Conservation (phyloP, 768 basidiomycete species). For the Clathrus columnatus region DNA sequence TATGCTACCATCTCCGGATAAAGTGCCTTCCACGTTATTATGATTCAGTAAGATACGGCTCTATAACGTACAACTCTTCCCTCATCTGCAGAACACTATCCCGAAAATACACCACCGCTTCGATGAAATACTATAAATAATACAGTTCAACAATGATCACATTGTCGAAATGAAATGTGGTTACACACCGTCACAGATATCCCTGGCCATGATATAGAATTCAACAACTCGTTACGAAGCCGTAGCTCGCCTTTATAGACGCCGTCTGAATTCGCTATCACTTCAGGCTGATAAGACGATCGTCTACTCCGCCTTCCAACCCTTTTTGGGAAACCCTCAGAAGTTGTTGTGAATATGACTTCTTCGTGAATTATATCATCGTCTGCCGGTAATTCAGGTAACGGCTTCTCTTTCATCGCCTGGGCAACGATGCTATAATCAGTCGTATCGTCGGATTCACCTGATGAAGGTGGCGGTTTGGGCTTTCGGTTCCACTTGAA, state of each 20-base stretch:
- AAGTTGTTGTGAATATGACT: slow-evolving; percentile 24
- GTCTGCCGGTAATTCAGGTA: slow-evolving; percentile 21
- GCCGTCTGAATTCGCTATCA: slow-evolving; percentile 53
- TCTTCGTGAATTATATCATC: slow-evolving; percentile 39
- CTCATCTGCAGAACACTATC: slow-evolving; percentile 55
- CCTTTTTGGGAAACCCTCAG: slow-evolving; percentile 64
- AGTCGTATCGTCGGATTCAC: neutral
- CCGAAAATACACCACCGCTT: slow-evolving; percentile 57
- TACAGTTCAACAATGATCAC: neutral
- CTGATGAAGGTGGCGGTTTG: slow-evolving; percentile 8
- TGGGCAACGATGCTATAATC: neutral
- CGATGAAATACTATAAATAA: slow-evolving; percentile 54
- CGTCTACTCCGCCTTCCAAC: slow-evolving; percentile 38
- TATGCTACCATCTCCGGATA: neutral
- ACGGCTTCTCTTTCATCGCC: slow-evolving; percentile 29
- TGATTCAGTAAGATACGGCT: neutral
- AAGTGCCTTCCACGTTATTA: neutral
- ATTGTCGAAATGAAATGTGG: neutral
- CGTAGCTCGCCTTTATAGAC: slow-evolving; percentile 52
- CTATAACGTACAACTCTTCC: slow-evolving; percentile 39
- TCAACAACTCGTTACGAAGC: slow-evolving; percentile 50
- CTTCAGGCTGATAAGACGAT: slow-evolving; percentile 35
- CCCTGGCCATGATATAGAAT: slow-evolving; percentile 58
- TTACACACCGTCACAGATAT: slow-evolving; percentile 54
- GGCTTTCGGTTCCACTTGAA: slow-evolving; percentile 18